Evolutionary conservation across 2,329 filamentous ascomycete species (phyloP), one percentile per base, ranked within the genome.

Genomic region (Pseudogymnoascus sp.): DNA sequence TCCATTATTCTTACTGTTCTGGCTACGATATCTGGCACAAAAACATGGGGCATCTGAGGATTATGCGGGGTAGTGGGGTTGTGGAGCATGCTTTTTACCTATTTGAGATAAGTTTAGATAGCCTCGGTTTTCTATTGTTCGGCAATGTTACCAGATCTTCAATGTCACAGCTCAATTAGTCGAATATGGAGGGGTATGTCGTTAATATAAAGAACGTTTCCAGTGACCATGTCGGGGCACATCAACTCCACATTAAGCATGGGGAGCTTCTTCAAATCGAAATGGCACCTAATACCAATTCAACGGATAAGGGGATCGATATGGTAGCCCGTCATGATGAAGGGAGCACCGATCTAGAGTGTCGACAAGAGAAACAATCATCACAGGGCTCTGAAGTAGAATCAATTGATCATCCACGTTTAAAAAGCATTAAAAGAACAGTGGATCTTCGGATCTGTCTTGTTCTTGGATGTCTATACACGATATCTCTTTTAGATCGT

Each of bases 91-190:
- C 2, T 8, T 26, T 29, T 50, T 26, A 29, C 44, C 44, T 50
- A 26, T 50, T 50, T 21, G 14, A 50, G 44, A n/a, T 29, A 50
- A 50, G 44, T 50, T 47, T 50, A 50, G 44, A 50, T 50, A 50
- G 44, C 44, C 44, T 50, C 44, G 44, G 44, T 50, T 50, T 50
- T 50, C 44, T 50, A 50, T 50, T 50, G 44, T 50, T 50, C 44
- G 44, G 44, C 44, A 50, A 50, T 29, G 44, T 50, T 50, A 50
- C 14, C n/a, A 14, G 44, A 50, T 50, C 44, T 26, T 50, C 24
- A 26, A 50, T 29, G 44, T 50, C 19, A 50, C 5, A 29, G 44
- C 44, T 50, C 14, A n/a, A 50, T 10, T 10, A 29, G 24, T 26
- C 21, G 44, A 29, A 26, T 50, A n/a, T 50, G 44, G 21, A 47